These are phyloP conservation scores for Lepidium africanum DNA, from an alignment of 345 rosid species.

Conservation along the genomic window DNA sequence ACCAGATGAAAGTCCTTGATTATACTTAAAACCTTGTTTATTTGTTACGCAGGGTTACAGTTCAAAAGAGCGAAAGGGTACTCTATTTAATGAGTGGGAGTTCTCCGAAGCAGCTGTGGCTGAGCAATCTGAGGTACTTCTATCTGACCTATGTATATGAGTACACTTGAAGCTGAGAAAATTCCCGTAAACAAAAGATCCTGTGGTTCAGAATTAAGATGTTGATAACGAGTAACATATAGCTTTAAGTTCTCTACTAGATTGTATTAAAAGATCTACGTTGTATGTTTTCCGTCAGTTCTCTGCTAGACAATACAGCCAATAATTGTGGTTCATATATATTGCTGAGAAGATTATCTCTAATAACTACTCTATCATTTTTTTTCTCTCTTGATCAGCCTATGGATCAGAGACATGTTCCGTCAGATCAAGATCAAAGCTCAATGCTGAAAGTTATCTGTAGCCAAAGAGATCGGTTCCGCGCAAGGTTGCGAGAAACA, in stretches of 20 bases:
- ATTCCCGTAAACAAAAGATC: background rate
- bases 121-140: conserved; percentile 66
- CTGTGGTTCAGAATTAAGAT: background rate
- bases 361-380: background rate
- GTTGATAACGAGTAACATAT: background rate
- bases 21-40: background rate
- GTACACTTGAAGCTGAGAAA: background rate
- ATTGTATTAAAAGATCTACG: background rate
- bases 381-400: conserved; percentile 37
- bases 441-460: conserved; percentile 98
- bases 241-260: background rate
- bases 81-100: conserved; percentile 85
- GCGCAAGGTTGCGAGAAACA: conserved; percentile 73
- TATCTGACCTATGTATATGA: background rate
- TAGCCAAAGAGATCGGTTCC: conserved; percentile 90
- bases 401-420: conserved; percentile 57
- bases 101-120: conserved; percentile 66
- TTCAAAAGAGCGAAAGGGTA: conserved; percentile 71
- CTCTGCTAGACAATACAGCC: background rate
- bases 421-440: conserved; percentile 85
- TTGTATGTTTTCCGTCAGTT: background rate
- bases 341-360: background rate
- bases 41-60: conserved; percentile 59
- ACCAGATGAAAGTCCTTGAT: background rate
- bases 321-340: background rate